phyloP scores from a whole-genome alignment of 106 monocot species.

The Platanthera guangdongensis region DNA sequence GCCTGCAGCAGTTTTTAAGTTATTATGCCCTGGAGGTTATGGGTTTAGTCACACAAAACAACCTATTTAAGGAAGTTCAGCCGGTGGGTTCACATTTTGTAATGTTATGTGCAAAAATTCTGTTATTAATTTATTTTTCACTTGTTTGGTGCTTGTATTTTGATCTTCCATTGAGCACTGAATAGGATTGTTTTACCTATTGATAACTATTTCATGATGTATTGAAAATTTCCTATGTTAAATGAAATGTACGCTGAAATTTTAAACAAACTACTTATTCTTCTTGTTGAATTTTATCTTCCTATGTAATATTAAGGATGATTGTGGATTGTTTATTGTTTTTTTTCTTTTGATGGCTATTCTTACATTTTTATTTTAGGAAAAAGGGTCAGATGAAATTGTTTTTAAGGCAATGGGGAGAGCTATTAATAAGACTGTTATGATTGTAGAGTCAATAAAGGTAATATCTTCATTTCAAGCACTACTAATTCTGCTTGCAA shows the following conservation, averaged over 20 bases:
- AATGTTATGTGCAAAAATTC: too few relatives aligned
- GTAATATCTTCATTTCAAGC: slow-evolving; percentile 12
- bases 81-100: too few relatives aligned
- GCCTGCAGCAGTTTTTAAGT: too few relatives aligned
- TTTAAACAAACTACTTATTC: background rate
- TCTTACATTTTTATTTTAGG: slow-evolving; percentile 12
- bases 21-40: too few relatives aligned
- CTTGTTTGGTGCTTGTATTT: too few relatives aligned
- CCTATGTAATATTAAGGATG: background rate
- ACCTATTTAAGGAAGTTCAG: too few relatives aligned
- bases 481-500: background rate
- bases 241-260: background rate
- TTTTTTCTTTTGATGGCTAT: background rate
- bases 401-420: slow-evolving; percentile 44
- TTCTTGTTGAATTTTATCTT: background rate
- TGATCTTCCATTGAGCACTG: too few relatives aligned
- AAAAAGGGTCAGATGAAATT: slow-evolving; percentile 34
- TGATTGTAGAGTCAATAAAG: slow-evolving; percentile 39
- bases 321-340: background rate
- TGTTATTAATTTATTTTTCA: background rate
- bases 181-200: background rate
- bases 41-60: too few relatives aligned
- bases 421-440: slow-evolving; percentile 38
- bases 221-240: background rate
- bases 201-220: background rate